A percentile compares a stretch with the other conserved stretches of the same genome.
Conservation (phyloP, 2,329 filamentous ascomycete species). For the Claviceps citrina region DNA sequence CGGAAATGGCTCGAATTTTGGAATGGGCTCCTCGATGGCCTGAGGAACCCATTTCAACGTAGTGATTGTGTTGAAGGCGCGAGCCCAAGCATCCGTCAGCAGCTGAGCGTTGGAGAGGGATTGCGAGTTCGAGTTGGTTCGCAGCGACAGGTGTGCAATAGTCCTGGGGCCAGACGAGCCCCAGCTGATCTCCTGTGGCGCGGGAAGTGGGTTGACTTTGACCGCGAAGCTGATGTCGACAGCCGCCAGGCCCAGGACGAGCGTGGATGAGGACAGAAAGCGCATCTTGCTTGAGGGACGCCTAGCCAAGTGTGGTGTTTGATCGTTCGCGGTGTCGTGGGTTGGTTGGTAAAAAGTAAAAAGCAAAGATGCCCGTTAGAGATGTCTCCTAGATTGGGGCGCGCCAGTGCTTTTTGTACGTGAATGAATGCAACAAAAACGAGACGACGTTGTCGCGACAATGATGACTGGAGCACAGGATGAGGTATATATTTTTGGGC, state of each 20-base stretch:
- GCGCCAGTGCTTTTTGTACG: too few species aligned
- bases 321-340: too few species aligned
- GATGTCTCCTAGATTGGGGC: too few species aligned
- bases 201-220: conserved; percentile 15
- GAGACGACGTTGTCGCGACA: too few species aligned
- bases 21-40: conserved; percentile 35
- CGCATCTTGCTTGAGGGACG: neutral
- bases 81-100: conserved; percentile 31
- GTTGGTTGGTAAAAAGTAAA: too few species aligned
- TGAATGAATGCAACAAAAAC: too few species aligned
- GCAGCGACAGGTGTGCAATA: conserved; percentile 8
- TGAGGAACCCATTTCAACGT: conserved; percentile 38
- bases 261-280: neutral
- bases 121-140: conserved; percentile 8
- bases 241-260: conserved; percentile 2
- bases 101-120: conserved; percentile 11
- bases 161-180: conserved; percentile 11
- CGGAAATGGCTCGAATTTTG: conserved; percentile 35
- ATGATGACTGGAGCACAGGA: too few species aligned
- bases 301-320: too few species aligned
- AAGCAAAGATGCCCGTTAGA: too few species aligned
- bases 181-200: conserved; percentile 13
- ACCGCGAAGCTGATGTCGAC: conserved; percentile 8
- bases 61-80: conserved; percentile 30
- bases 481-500: too few species aligned